phyloP scores from a whole-genome alignment of 2,329 filamentous ascomycete genomes.

The Arachnopeziza araneosa region DNA sequence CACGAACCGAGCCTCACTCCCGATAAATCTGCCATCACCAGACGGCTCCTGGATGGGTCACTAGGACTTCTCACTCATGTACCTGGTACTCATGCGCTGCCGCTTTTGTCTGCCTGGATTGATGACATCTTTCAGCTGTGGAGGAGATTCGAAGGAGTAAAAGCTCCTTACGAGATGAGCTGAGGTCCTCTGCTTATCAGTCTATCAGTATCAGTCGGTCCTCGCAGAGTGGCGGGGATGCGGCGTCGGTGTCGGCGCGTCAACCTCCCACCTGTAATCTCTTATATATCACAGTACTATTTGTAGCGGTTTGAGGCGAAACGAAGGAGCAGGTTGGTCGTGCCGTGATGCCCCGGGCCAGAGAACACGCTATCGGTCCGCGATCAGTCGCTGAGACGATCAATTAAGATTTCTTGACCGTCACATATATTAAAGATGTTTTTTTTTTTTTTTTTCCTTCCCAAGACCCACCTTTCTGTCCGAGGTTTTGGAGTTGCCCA shows the following conservation, averaged over 20 bases:
- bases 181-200: background rate
- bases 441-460: background rate
- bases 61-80: background rate
- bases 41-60: background rate
- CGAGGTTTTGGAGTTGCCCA: background rate
- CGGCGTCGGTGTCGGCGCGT: background rate
- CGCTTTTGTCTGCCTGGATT: slow-evolving; percentile 4
- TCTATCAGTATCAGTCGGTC: background rate
- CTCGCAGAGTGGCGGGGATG: background rate
- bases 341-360: background rate
- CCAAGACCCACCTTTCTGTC: background rate
- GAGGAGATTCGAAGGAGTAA: background rate
- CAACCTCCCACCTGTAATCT: background rate
- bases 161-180: background rate
- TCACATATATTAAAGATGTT: background rate
- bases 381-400: background rate
- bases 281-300: background rate
- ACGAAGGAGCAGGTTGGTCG: background rate
- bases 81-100: background rate
- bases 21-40: background rate
- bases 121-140: background rate
- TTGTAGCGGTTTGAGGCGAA: background rate
- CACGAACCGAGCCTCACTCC: background rate
- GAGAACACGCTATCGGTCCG: background rate
- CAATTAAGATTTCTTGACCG: background rate